phyloP scores from a whole-genome alignment of 805 yeast species.

The Kluyveromyces nonfermentans region DNA sequence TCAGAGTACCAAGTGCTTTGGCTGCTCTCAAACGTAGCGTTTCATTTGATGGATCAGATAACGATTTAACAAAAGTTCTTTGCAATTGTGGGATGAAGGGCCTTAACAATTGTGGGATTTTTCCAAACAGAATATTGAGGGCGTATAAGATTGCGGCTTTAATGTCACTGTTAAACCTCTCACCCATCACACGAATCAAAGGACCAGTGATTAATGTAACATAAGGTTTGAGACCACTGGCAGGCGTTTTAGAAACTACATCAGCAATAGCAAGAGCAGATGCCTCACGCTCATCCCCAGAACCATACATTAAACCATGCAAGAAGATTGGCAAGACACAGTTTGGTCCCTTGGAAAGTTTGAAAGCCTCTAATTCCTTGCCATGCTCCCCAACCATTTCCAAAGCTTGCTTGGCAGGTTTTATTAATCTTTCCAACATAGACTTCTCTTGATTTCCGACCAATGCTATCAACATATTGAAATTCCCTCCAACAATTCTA shows the following conservation, averaged over 20 bases:
- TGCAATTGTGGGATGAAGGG: slow-evolving; percentile 97
- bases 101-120: slow-evolving; percentile 82
- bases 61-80: slow-evolving; percentile 88
- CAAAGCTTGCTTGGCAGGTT: slow-evolving; percentile 72
- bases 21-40: slow-evolving; percentile 78
- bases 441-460: slow-evolving; percentile 69
- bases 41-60: slow-evolving; percentile 70
- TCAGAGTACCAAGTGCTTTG: slow-evolving; percentile 76
- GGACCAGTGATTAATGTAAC: slow-evolving; percentile 96
- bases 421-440: slow-evolving; percentile 63
- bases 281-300: slow-evolving; percentile 67
- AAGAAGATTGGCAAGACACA: slow-evolving; percentile 84
- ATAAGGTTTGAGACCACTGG: slow-evolving; percentile 71
- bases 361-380: slow-evolving; percentile 64
- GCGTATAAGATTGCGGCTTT: slow-evolving; percentile 91
- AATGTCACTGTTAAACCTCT: slow-evolving; percentile 81
- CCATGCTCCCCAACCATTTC: slow-evolving; percentile 52
- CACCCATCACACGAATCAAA: slow-evolving; percentile 94
- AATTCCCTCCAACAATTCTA: slow-evolving; percentile 54
- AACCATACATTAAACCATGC: slow-evolving; percentile 94
- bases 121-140: slow-evolving; percentile 62
- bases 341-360: slow-evolving; percentile 70
- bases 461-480: slow-evolving; percentile 54
- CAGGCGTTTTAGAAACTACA: slow-evolving; percentile 75
- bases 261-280: slow-evolving; percentile 88